These are phyloP conservation scores for Rhodamnia rubescens DNA, from an alignment of 345 rosid genomes.

Conservation along the genomic window DNA sequence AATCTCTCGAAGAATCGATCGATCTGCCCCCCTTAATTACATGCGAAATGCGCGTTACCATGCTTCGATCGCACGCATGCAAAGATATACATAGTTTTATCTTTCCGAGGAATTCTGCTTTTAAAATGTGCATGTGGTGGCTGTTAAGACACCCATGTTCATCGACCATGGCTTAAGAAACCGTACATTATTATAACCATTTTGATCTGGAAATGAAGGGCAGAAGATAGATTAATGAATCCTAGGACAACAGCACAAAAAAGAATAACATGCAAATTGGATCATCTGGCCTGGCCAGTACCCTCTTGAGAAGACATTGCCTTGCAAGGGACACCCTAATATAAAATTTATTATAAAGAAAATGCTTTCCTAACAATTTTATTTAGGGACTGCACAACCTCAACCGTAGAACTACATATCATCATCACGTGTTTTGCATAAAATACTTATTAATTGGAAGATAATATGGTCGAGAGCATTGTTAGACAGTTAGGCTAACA, in stretches of 20 bases:
- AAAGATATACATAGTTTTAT: not conserved
- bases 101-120: not conserved
- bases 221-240: not conserved
- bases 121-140: not conserved
- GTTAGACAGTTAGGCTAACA: too few relatives aligned
- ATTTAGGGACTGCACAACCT: too few relatives aligned
- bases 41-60: not conserved
- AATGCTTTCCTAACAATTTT: too few relatives aligned
- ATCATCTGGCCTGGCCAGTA: not conserved
- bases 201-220: not conserved
- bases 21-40: not conserved
- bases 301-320: not conserved
- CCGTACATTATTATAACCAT: not conserved
- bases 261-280: not conserved
- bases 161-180: not conserved
- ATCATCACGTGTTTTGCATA: too few relatives aligned
- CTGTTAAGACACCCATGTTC: not conserved
- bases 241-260: not conserved
- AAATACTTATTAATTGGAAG: too few relatives aligned
- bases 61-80: not conserved
- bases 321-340: not conserved
- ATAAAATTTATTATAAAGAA: too few relatives aligned
- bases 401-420: too few relatives aligned
- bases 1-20: not conserved
- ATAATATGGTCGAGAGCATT: too few relatives aligned